These are phyloP conservation scores for Tephrocybe sp. DNA, from an alignment of 768 basidiomycete species.

Conservation along the genomic window DNA sequence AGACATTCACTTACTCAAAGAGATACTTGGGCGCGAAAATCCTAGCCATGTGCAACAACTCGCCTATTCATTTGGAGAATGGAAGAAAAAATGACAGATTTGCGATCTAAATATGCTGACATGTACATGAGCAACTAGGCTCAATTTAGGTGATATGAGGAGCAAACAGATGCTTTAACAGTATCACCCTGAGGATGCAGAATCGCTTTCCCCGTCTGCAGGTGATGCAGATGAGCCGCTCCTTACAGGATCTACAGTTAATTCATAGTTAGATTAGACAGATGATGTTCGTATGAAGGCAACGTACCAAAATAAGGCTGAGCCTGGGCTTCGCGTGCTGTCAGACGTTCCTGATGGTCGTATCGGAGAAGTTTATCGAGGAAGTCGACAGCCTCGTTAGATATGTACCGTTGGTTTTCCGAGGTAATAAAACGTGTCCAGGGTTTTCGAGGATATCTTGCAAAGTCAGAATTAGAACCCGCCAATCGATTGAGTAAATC, in stretches of 20 bases:
- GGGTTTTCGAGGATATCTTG: slow-evolving; percentile 92
- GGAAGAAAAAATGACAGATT: slow-evolving; percentile 4
- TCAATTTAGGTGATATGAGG: slow-evolving; percentile 16
- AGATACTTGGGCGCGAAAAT: no score
- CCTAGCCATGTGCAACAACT: neutral
- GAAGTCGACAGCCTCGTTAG: slow-evolving; percentile 96
- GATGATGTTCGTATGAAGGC: slow-evolving; percentile 9
- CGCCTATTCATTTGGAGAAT: slow-evolving; percentile 3
- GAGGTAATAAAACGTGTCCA: slow-evolving; percentile 96
- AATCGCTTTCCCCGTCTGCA: slow-evolving; percentile 67
- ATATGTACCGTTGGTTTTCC: slow-evolving; percentile 94
- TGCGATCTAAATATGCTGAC: slow-evolving; percentile 15
- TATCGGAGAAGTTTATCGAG: slow-evolving; percentile 94
- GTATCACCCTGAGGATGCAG: slow-evolving; percentile 46
- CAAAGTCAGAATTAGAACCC: no score
- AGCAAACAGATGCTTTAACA: slow-evolving; percentile 6
- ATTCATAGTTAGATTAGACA: slow-evolving; percentile 17
- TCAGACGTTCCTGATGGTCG: slow-evolving; percentile 96
- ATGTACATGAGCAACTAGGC: slow-evolving; percentile 12
- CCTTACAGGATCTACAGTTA: slow-evolving; percentile 63
- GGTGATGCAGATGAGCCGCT: slow-evolving; percentile 39
- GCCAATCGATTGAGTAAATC: no score
- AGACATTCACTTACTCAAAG: neutral
- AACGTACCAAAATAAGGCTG: slow-evolving; percentile 89
- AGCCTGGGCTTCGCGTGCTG: slow-evolving; percentile 88